Conservation (phyloP, 2,329 filamentous ascomycete species). For the Magnaporthiopsis poae region DNA sequence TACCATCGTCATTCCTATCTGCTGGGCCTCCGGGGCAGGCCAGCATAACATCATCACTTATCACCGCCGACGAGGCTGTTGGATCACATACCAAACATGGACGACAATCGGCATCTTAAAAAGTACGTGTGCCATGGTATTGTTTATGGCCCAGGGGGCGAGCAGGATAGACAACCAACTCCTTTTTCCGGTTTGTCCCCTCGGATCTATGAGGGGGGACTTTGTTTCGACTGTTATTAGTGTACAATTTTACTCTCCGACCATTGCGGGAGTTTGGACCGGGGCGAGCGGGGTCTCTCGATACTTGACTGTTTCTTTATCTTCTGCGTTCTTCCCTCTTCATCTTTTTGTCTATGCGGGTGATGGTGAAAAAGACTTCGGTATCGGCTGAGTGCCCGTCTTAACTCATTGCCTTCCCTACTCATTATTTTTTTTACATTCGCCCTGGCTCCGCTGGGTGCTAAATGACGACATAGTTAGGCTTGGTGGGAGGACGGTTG, state of each 20-base stretch:
- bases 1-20: neutral
- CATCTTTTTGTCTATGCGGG: neutral
- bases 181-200: neutral
- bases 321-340: neutral
- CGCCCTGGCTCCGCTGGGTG: neutral
- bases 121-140: neutral
- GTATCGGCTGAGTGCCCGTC: neutral
- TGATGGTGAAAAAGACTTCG: neutral
- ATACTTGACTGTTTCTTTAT: neutral
- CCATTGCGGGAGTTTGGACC: neutral
- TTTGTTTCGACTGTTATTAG: neutral
- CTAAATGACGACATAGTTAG: neutral
- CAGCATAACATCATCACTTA: neutral
- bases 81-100: neutral
- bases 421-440: neutral
- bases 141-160: neutral
- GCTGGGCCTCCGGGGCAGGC: neutral
- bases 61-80: neutral
- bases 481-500: neutral
- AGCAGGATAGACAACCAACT: neutral
- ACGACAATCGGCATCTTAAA: neutral
- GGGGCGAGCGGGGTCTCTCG: neutral
- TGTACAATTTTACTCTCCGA: neutral
- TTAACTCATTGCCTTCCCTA: neutral
- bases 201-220: too few relatives aligned